Base-by-base conservation (phyloP, 805 yeast genomes). In the Nakazawaea wickerhamii region DNA sequence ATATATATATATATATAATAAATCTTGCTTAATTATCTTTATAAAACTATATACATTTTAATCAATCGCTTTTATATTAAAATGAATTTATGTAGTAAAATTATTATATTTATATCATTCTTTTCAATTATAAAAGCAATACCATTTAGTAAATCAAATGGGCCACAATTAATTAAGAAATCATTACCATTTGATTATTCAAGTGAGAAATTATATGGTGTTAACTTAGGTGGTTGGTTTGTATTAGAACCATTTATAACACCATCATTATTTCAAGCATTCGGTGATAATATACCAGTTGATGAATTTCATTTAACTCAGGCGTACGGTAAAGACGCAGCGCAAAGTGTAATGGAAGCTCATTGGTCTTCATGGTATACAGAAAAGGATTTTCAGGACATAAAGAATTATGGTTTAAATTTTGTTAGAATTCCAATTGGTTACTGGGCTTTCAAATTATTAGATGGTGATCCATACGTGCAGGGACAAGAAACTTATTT, bases 361-460 rank as follows among this genome's bases (percentile, higher is more conserved):
- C 89, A 82, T 55, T 81, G 81, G 80, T 59, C 65, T 4, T 59
- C 76, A 0, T 81, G 77, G 70, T 74, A 76, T 46, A 74, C 70
- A 6, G 85, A 80, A 51, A 55, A 64, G 3, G 88, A 82, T 57
- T 77, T 82, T 48, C 52, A 58, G 21, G 63, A 66, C 30, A 80
- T 81, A 23, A 66, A 65, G 40, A 52, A 53, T 3, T 65, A 63
- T 50, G 88, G 87, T 0, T 71, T 82, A 48, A 81, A 83, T 53
- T 65, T 81, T 55, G 87, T 84, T n/a, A 64, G 93, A 38, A 71
- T 85, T 28, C 93, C 93, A 0, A 73, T 84, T 38, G 91, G 91
- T 2, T 84, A 84, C 58, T 85, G 95, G 93, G 86, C 90, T 1
- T 81, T 80, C 62, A 69, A 68, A 44, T 61, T 60, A 36, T 58